Conservation (phyloP, 1,139 yeast genomes). For the Yueomyces sp. region DNA sequence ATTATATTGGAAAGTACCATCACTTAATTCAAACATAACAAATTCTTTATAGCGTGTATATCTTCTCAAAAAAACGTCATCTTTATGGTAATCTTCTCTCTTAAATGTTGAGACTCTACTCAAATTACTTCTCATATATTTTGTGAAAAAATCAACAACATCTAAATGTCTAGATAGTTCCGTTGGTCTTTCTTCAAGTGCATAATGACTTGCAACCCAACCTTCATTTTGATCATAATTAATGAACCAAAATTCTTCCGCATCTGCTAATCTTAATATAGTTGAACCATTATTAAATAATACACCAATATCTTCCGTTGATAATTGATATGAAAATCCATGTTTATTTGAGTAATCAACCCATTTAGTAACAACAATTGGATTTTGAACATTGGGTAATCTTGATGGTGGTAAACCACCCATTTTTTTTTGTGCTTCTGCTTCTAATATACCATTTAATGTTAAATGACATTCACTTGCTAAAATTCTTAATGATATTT, state of each 20-base stretch:
- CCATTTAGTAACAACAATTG: constrained; percentile 85
- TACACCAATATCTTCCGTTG: constrained; percentile 88
- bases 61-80: constrained; percentile 65
- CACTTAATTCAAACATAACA: constrained; percentile 88
- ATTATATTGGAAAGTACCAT: constrained; percentile 37
- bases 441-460: constrained; percentile 30
- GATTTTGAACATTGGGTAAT: constrained; percentile 35
- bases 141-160: constrained; percentile 73
- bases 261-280: constrained; percentile 54
- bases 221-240: constrained; percentile 52
- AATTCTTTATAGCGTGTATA: constrained; percentile 67
- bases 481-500: constrained; percentile 27
- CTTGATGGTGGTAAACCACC: constrained; percentile 23
- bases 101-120: constrained; percentile 52
- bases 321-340: constrained; percentile 88
- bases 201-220: constrained; percentile 61
- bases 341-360: constrained; percentile 94
- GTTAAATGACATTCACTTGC: constrained; percentile 33
- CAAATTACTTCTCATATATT: constrained; percentile 70
- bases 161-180: constrained; percentile 61
- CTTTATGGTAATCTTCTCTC: constrained; percentile 33
- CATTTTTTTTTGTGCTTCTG: constrained; percentile 32
- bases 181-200: constrained; percentile 42
- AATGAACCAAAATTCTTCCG: constrained; percentile 47
- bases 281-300: constrained; percentile 76